Evolutionary conservation across 192 early-diverging fungal species (phyloP), one percentile per base, ranked within the genome.

Genomic region (Entomortierella chlamydospora): DNA sequence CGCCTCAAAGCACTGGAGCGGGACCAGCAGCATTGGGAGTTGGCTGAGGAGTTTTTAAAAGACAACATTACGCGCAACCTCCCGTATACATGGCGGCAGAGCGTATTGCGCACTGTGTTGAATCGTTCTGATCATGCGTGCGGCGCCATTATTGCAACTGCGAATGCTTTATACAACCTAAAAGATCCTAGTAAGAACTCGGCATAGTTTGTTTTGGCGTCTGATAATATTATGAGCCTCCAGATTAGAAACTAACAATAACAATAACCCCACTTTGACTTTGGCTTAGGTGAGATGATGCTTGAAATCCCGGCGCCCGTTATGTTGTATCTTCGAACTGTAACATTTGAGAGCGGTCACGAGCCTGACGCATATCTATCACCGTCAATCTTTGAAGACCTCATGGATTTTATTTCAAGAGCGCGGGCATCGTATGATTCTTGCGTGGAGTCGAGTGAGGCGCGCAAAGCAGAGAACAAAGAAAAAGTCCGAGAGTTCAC

Each of bases 281-380:
- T 17, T 17, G 4, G 15, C 31, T 39, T 53, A 79, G 76, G 28
- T 26, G 37, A 49, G 2, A 79, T 79, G 76, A 52, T 79, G 1
- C 63, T 70, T 0, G 61, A 65, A 5, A 61, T 79, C 11, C 76
- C 76, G 0, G 45, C 30, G 12, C n/a, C 47, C 1, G 63, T 66
- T 5, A 47, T 79, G 4, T 37, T 41, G 12, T 70, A 61, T 22
- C 52, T 79, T 26, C 43, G 76, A 25, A 15, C 49, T 17, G 28
- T 79, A n/a, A 54, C 57, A 33, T 79, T 79, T 43, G 31, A 59
- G 7, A 56, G 42, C 42, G 76, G 76, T 0, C 54, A 79, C 22
- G 76, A 79, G 18, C 22, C 68, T 3, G 62, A 79, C 0, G 76
- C 68, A 0, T 79, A 61, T 39, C 13, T 79, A 23, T 57, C 57